Conservation (phyloP, 1,139 yeast species). For the Wickerhamomyces sp. region DNA sequence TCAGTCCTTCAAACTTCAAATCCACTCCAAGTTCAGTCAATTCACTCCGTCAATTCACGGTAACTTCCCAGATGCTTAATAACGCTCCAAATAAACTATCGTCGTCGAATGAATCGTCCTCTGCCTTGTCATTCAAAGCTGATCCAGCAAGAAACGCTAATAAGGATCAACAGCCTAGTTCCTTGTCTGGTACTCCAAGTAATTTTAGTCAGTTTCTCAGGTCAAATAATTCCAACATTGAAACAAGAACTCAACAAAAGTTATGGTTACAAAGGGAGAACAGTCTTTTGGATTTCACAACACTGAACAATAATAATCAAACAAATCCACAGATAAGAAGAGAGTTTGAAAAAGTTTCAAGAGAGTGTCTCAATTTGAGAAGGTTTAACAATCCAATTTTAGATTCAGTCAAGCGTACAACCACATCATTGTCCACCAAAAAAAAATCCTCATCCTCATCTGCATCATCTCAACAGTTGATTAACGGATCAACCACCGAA, state of each 20-base stretch:
- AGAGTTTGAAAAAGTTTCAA: constrained; percentile 69
- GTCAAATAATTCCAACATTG: constrained; percentile 33
- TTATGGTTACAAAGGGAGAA: constrained; percentile 81
- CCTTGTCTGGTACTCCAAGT: constrained; percentile 20
- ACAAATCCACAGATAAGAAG: constrained; percentile 57
- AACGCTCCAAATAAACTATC: constrained; percentile 4
- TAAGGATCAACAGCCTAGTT: constrained; percentile 2
- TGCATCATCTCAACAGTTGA: neutral
- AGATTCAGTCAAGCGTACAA: constrained; percentile 49
- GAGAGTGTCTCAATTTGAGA: constrained; percentile 68
- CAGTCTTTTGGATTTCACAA: constrained; percentile 49
- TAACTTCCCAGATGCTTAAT: constrained; percentile 4
- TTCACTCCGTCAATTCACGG: constrained; percentile 22
- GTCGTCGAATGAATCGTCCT: constrained; percentile 15
- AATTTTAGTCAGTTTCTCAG: constrained; percentile 33
- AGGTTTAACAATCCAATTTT: constrained; percentile 66
- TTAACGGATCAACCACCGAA: neutral
- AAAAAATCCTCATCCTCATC: neutral
- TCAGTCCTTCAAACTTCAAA: constrained; percentile 11
- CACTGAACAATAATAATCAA: constrained; percentile 8
- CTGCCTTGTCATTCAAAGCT: constrained; percentile 18
- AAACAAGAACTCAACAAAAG: constrained; percentile 76
- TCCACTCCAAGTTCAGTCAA: constrained; percentile 15
- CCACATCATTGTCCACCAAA: neutral
- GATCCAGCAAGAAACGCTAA: constrained; percentile 5